Evolutionary conservation across 2,329 filamentous ascomycete genomes (phyloP), one percentile per base, ranked within the genome.

Genomic region (Monilinia aucupariae): DNA sequence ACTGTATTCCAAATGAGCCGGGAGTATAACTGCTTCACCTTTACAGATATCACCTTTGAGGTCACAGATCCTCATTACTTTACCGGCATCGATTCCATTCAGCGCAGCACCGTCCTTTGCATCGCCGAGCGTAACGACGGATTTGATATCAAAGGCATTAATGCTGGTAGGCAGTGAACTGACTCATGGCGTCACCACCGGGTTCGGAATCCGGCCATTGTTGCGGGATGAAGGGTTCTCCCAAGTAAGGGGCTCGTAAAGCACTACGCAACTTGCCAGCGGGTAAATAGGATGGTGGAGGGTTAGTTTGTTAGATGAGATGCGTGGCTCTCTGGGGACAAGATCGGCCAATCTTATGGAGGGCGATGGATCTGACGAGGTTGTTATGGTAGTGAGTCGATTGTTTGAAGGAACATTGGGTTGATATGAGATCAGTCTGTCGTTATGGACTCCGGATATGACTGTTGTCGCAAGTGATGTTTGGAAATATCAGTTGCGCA

Each of bases 181-280:
- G n/a, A 15, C 66, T 20, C n/a, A 65, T 64, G 2, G 70, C 68
- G 1, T 80, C 79, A 1, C 81, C 81, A 10, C 79, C 78, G n/a
- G 15, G 72, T 73, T 5, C 81, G 70, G 66, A 81, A 82, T 0
- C 81, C 81, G 2, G 67, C 65, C 20, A 78, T 64, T 54, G 74
- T 72, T 4, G 82, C 82, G 0, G 77, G 73, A 68, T 85, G 27
- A 30, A 27, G 17, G 53, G 10, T 45, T 20, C 25, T 34, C 3
- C 45, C 9, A 32, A 56, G 53, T 9, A 45, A 41, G 39, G 32
- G 10, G 9, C 30, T 17, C 2, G 53, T 0, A 17, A 17, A 17
- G 9, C 17, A 0, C 8, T 22, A 32, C 4, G 39, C 22, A 22
- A 34, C 6, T 22, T 1, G 12, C 3, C n/a, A 8, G 22, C 41